Evolutionary conservation across 2,329 filamentous ascomycete genomes (phyloP), one percentile per base, ranked within the genome.

Genomic region (Fonsecaea erecta): DNA sequence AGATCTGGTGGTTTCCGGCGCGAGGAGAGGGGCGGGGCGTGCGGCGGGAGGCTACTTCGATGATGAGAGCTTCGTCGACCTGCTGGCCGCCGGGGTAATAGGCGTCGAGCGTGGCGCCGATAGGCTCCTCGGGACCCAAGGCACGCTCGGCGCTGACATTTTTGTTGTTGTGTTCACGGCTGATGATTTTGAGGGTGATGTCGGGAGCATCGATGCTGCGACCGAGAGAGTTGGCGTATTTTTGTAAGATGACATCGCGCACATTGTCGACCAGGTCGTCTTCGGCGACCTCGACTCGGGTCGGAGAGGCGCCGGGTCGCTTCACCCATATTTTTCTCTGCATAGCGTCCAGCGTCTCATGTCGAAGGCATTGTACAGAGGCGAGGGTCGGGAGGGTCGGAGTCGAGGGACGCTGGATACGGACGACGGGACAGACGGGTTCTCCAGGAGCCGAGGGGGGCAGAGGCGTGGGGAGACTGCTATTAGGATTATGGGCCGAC

Each of bases 221-320:
- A 57, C 94, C 94, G 28, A 99, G 83, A 14, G 93, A 96, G 78
- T 99, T 98, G 72, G 88, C 88, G 77, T 98, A 99, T 81, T 98
- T 98, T 74, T 87, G 88, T 72, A 98, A 81, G 63, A 98, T 95
- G 83, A 92, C 87, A 72, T 97, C 95, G 72, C 94, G 90, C 67
- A 97, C 89, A 78, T 97, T 94, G 77, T 99, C 95, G 63, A 98
- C 93, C 72, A 98, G 81, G 74, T 97, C 93, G 73, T 96, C 92
- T 73, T 96, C 91, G 71, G 87, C 85, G 73, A 96, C 90, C 66
- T 90, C 88, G 62, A 99, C 90, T 73, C 95, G 83, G 14, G 95
- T 99, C 43, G 94, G 88, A 63, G 94, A 97, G 65, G 89, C 91
- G 70, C 89, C 86, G 21, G 91, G 90, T 73, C 94, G 86, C 82